Evolutionary conservation across 2,329 filamentous ascomycete species (phyloP).

Genomic region (Ophiostoma angusticollis): DNA sequence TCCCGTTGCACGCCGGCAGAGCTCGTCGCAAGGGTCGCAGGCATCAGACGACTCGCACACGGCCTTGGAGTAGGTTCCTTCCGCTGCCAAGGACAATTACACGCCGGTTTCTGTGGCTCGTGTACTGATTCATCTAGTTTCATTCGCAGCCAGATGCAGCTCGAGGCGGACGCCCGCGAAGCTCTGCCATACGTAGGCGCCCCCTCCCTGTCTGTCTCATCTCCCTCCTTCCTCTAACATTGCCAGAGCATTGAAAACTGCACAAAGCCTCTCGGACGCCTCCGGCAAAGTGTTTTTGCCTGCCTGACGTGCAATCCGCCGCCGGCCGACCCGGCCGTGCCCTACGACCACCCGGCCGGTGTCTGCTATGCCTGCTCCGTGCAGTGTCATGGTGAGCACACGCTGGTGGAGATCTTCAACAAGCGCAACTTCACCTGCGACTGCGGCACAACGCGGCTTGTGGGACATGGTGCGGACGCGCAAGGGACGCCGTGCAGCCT

Average conservation of each 20-base stretch:
- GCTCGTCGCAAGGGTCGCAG: conserved; percentile 49
- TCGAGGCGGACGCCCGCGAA: conserved; percentile 92
- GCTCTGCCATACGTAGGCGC: conserved; percentile 69
- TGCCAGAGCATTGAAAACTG: conserved; percentile 80
- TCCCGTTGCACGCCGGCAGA: conserved; percentile 35
- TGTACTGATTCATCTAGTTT: too few relatives aligned
- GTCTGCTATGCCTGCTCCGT: conserved; percentile 97
- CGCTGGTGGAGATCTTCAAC: conserved; percentile 85
- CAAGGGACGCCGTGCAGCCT: conserved; percentile 62
- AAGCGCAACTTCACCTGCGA: conserved; percentile 96
- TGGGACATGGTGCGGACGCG: too few relatives aligned
- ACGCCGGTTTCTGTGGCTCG: too few relatives aligned
- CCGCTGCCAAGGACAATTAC: too few relatives aligned
- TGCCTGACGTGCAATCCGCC: conserved; percentile 89
- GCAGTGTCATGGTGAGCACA: conserved; percentile 91
- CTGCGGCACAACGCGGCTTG: conserved; percentile 77
- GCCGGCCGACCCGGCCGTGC: conserved; percentile 46
- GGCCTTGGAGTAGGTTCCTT: conserved; percentile 46
- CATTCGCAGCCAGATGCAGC: conserved; percentile 74
- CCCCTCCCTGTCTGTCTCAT: background rate
- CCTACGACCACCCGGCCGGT: conserved; percentile 56
- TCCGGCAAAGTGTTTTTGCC: conserved; percentile 82
- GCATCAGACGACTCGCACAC: conserved; percentile 55
- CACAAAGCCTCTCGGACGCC: conserved; percentile 74
- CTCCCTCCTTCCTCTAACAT: background rate